A percentile compares a stretch with the other conserved stretches of the same genome.
phyloP scores from a whole-genome alignment of 2,329 filamentous ascomycete species.

The Pestalotiopsis sp. region DNA sequence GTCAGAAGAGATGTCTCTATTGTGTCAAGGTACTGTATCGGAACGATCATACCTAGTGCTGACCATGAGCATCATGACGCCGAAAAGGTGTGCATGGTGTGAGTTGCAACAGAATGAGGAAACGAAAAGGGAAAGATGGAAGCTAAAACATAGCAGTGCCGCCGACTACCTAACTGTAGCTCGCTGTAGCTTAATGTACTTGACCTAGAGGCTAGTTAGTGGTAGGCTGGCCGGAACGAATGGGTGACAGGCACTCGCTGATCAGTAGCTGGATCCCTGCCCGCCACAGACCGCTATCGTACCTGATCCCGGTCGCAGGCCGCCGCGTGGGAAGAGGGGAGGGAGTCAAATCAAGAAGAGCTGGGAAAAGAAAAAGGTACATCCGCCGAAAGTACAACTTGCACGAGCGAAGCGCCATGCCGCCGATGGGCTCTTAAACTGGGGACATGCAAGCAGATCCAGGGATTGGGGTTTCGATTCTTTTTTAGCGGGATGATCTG shows the following conservation, averaged over 20 bases:
- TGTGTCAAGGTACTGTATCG: no score
- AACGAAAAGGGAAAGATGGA: not conserved
- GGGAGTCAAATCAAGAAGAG: not conserved
- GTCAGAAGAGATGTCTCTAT: no score
- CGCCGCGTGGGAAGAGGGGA: not conserved
- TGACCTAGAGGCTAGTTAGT: no score
- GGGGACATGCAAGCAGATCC: not conserved
- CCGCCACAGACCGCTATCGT: slow-evolving; percentile 4
- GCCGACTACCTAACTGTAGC: not conserved
- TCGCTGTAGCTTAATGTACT: no score
- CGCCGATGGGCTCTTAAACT: slow-evolving; percentile 17
- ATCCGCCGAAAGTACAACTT: slow-evolving; percentile 5
- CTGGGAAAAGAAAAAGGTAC: slow-evolving; percentile 7
- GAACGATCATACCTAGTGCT: no score
- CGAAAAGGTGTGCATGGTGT: no score
- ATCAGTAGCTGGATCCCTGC: not conserved
- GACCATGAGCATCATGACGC: no score
- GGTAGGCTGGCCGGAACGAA: not conserved
- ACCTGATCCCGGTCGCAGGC: slow-evolving; percentile 8
- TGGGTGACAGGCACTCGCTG: not conserved
- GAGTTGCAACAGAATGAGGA: no score
- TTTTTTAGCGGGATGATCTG: slow-evolving; percentile 25
- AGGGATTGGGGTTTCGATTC: slow-evolving; percentile 8
- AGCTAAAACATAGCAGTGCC: not conserved
- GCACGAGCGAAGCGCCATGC: slow-evolving; percentile 30